Conservation (phyloP, 306 rosid genomes). For the Hippophae gyantsensis region DNA sequence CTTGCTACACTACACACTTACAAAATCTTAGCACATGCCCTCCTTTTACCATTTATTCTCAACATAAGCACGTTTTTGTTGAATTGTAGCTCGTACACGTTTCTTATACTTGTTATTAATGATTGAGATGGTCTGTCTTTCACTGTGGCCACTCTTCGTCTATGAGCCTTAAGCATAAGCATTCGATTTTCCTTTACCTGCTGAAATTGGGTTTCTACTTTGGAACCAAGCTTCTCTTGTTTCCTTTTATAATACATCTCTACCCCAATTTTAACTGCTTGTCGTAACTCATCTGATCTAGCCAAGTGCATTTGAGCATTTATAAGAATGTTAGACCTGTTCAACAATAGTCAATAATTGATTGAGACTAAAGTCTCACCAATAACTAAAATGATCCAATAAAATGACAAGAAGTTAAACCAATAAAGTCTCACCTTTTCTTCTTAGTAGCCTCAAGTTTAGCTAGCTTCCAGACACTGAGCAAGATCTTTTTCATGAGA, state of each 20-base stretch:
- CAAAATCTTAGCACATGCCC: conserved; percentile 61
- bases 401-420: too few species aligned
- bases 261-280: conserved; percentile 75
- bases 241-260: conserved; percentile 63
- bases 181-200: conserved; percentile 85
- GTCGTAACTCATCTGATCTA: conserved; percentile 70
- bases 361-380: background rate
- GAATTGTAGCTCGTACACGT: conserved; percentile 74
- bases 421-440: conserved; percentile 46
- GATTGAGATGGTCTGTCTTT: conserved; percentile 87
- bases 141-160: conserved; percentile 73
- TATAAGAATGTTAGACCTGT: conserved; percentile 70
- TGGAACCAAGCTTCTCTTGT: conserved; percentile 56
- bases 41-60: conserved; percentile 77
- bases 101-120: conserved; percentile 74
- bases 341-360: conserved; percentile 20
- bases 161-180: conserved; percentile 67
- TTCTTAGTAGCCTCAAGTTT: conserved; percentile 88
- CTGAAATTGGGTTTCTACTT: conserved; percentile 78
- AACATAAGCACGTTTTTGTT: conserved; percentile 80
- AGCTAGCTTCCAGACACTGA: conserved; percentile 87
- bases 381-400: too few species aligned
- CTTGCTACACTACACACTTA: conserved; percentile 70
- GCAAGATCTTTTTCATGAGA: conserved; percentile 67
- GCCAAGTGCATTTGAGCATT: conserved; percentile 83